A percentile compares a stretch with the other conserved stretches of the same genome.
These are phyloP conservation scores for Fagopyrum tataricum DNA, from an alignment of 148 eudicot species.

Conservation along the genomic window DNA sequence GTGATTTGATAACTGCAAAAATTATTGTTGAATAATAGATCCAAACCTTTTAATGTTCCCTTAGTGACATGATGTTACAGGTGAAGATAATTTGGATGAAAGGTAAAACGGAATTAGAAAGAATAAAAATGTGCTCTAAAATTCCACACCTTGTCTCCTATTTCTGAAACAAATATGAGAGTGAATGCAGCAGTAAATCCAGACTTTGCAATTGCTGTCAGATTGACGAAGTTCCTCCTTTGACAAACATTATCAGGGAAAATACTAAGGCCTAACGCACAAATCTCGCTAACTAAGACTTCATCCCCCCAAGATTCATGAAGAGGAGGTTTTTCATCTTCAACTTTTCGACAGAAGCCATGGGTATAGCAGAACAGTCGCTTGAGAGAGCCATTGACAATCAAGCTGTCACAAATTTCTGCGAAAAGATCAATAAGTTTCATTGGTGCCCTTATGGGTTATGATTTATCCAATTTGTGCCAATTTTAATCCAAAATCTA, in stretches of 20 bases:
- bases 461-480: too few species aligned
- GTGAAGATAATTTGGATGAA: not conserved
- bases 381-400: too few species aligned
- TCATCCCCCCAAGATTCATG: too few species aligned
- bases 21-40: not conserved
- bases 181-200: slow-evolving; percentile 94
- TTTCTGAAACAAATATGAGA: slow-evolving; percentile 86
- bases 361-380: too few species aligned
- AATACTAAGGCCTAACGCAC: slow-evolving; percentile 43
- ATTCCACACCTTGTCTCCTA: slow-evolving; percentile 86
- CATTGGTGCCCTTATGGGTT: too few species aligned
- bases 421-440: too few species aligned
- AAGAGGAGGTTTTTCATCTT: too few species aligned
- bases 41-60: not conserved
- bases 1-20: slow-evolving; percentile 8
- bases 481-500: too few species aligned
- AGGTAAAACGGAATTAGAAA: not conserved
- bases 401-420: too few species aligned
- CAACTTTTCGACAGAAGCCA: too few species aligned
- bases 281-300: too few species aligned
- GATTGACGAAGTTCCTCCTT: slow-evolving; percentile 50
- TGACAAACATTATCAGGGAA: slow-evolving; percentile 44
- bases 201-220: slow-evolving; percentile 74
- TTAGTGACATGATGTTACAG: not conserved
- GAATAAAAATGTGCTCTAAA: not conserved